Evolutionary conservation across 306 rosid genomes (phyloP), one percentile per base, ranked within the genome.

Genomic region (Fagus sylvatica): DNA sequence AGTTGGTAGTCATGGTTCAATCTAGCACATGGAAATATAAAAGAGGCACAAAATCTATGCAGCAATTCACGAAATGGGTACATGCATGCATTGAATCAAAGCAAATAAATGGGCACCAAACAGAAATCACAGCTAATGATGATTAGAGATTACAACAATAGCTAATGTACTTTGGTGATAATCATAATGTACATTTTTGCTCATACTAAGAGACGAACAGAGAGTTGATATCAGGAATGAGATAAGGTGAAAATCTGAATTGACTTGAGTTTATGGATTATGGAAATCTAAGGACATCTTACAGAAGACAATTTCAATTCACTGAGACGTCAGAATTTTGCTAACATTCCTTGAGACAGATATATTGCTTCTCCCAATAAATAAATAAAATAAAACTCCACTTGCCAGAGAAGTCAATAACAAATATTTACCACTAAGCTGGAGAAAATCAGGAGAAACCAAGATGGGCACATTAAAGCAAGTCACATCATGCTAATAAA

Each of bases 81-180:
- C 36, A 57, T 28, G 36, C 64, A 30, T 32, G 40, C 39, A 32
- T 60, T 32, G 39, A 33, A 60, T 10, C 67, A 61, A 32, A 61
- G 41, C n/a, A 61, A 61, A 61, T 33, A 61, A 32, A 36, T 61
- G 67, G 67, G 67, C 3, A 61, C 9, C 67, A 61, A 61, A 61
- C 0, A 33, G 13, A 61, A 6, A 61, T 61, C 40, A 32, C 4
- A 61, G 67, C 39, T 12, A 33, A 61, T 61, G 40, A 61, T 61
- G 30, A 46, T 46, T 15, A 46, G 51, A 46, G 51, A 46, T 46
- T 10, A 46, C 11, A 46, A 46, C 51, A 46, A 46, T 46, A 46
- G 9, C 51, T 10, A 46, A 10, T 2, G 51, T 46, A 46, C 15
- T 10, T 10, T 46, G 51, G 15, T 46, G 15, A 19, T 55, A 19